Evolutionary conservation across 768 basidiomycete genomes (phyloP).

Genomic region (Lactarius pseudohatsudake): DNA sequence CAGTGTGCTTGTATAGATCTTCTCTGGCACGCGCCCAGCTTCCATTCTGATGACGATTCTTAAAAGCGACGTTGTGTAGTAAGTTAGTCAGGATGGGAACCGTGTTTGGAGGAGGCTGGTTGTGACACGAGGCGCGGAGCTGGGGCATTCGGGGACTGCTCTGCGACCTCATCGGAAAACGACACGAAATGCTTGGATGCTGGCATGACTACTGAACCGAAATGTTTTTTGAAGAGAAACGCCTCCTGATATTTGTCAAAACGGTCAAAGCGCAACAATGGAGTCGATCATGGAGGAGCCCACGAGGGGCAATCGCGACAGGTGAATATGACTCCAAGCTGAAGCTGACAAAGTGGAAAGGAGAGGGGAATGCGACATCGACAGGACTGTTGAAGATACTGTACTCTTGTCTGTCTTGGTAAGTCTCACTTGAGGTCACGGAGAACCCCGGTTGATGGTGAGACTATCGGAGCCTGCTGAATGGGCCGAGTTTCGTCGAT

Average conservation of each 20-base stretch:
- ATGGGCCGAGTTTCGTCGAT: too few species aligned
- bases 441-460: too few species aligned
- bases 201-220: not conserved
- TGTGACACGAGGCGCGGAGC: not conserved
- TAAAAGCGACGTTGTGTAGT: not conserved
- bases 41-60: slow-evolving; percentile 18
- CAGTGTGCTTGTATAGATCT: slow-evolving; percentile 65
- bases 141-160: not conserved
- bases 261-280: not conserved
- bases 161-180: not conserved
- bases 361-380: too few species aligned
- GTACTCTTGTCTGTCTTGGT: too few species aligned
- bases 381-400: too few species aligned
- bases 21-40: slow-evolving; percentile 37
- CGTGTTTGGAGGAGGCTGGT: not conserved
- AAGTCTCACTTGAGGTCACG: too few species aligned
- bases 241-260: not conserved
- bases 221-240: not conserved
- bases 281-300: not conserved
- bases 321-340: too few species aligned
- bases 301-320: too few species aligned
- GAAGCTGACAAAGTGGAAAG: too few species aligned
- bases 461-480: too few species aligned
- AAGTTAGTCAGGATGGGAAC: not conserved
- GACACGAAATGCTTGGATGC: slow-evolving; percentile 7